Evolutionary conservation across 225 moss, liverwort and hornwort genomes (phyloP), one percentile per base, ranked within the genome.

Genomic region (Sphagnum tenellum): DNA sequence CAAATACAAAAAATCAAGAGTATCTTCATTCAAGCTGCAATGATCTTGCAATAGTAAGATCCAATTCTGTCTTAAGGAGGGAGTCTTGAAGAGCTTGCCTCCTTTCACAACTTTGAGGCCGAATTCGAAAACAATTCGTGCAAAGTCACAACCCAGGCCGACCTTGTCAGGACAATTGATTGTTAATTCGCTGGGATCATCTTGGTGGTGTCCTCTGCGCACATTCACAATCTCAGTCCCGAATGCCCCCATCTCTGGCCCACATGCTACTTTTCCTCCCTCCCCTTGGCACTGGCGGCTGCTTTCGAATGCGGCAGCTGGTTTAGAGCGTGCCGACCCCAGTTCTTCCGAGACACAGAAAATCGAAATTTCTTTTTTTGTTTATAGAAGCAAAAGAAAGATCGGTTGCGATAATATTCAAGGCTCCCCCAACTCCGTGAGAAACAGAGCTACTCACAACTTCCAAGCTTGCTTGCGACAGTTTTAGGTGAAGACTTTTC

Each of bases 111-210:
- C 61, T 66, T 70, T 82, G 10, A 90, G 60, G 61, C 75, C 79
- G 75, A 90, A 90, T 70, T 90, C 90, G 44, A 90, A 85, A 13
- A 90, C 74, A 47, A 85, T 79, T 5, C 90, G 85, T 47, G 90
- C 77, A 57, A 90, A 74, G 59, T 90, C 82, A 75, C 90, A 90
- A 67, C 80, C 88, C 12, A 90, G 81, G 12, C 90, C 90, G 14
- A 77, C 72, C 72, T 75, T 83, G 75, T 88, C 90, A 29, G 90
- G 90, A 72, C 90, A 90, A 69, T 90, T 88, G 8, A 90, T 82
- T 51, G 88, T 85, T 7, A 90, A 81, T 64, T 90, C 90, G 29
- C 81, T 85, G 6, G 79, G 85, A 61, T 85, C 90, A 50, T 75
- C 81, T 6, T 78, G 78, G 54, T 78, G 73, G 44, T 71, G 46